Evolutionary conservation across 352 stramenopile species (phyloP), one percentile per base, ranked within the genome.

Genomic region (Phytophthora pinifolia): DNA sequence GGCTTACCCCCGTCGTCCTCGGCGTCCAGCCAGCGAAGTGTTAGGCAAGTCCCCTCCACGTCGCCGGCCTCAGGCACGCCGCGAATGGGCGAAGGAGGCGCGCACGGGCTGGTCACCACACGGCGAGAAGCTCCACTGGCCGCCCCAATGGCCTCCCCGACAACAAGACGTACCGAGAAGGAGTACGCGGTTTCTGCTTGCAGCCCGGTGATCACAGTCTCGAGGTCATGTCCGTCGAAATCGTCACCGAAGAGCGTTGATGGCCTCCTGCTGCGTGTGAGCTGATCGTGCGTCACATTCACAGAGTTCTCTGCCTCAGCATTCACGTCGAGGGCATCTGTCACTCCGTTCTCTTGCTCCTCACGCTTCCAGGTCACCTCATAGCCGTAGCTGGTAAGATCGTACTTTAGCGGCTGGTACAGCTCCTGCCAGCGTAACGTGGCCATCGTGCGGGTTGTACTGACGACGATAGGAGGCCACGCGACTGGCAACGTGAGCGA

Each of bases 141-240:
- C 25, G 83, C 56, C 1, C 79, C 83, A 30, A 66, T 51, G 2
- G 65, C 70, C 17, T 87, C 78, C 9, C 73, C 81, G 8, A 92
- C 67, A 45, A 75, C 73, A 22, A 92, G 68, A n/a, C 78, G 81
- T 17, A 94, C 67, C 2, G 70, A 71, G 60, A 94, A 90, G 20
- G 70, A 70, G 56, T 94, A 94, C n/a, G 59, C 48, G 1, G 70
- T 83, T 52, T 90, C 82, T 0, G 83, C 61, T 25, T 61, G 37
- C 4, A 94, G 64, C 0, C 76, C 79, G 9, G 32, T 49, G 33
- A 91, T 68, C 14, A 77, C 53, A 12, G 64, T 74, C 54, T 91
- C 67, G 34, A 94, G 86, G 37, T 88, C 76, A 34, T 75, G 76
- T n/a, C 83, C 81, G 52, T 92, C 81, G 45, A 92, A 90, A 30